phyloP scores from a whole-genome alignment of 2,329 filamentous ascomycete species.

The Neofusicoccum ribis region DNA sequence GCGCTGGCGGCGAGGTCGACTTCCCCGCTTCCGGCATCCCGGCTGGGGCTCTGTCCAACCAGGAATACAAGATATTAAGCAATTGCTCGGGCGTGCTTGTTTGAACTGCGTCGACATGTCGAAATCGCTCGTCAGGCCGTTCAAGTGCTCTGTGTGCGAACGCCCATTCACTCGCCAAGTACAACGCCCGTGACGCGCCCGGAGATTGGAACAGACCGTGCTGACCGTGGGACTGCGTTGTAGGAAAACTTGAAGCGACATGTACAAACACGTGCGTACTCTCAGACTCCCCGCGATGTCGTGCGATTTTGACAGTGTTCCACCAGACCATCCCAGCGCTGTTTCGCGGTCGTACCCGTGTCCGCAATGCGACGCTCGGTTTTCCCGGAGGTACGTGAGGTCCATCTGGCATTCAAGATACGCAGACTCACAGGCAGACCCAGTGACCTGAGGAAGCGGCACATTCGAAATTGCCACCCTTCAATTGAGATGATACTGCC shows the following conservation, averaged over 20 bases:
- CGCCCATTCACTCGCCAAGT: background rate
- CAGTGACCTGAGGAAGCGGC: background rate
- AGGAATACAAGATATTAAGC: no score
- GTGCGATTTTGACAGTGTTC: no score
- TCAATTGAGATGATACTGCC: background rate
- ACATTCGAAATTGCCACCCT: background rate
- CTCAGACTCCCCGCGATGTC: no score
- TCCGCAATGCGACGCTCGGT: background rate
- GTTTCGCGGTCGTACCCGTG: background rate
- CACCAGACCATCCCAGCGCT: background rate
- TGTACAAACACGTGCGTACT: background rate
- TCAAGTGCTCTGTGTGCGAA: background rate
- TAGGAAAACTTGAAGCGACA: slow-evolving; percentile 7
- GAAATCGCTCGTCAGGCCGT: background rate
- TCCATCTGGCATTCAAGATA: no score
- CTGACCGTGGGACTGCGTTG: background rate
- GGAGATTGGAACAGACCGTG: no score
- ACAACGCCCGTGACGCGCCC: background rate
- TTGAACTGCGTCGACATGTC: background rate
- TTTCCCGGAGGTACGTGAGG: background rate
- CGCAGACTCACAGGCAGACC: background rate
- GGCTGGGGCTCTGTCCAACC: no score
- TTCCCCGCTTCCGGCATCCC: no score
- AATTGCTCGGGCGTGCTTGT: background rate
- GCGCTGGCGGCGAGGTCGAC: no score